phyloP scores from a whole-genome alignment of 2,329 filamentous ascomycete genomes.

The Claviceps purpurea region DNA sequence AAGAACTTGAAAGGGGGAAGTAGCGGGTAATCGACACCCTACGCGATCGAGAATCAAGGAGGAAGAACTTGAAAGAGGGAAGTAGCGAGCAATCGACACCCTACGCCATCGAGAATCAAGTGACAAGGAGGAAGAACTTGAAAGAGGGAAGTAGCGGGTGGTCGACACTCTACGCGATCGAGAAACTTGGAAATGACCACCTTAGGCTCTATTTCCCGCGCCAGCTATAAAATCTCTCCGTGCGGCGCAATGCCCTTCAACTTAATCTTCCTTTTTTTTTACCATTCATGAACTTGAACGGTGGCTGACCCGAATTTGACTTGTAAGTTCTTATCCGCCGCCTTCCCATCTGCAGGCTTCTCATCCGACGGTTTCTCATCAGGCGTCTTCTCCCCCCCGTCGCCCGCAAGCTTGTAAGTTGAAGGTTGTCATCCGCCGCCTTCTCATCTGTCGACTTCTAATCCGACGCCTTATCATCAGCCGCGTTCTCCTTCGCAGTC shows the following conservation, averaged over 20 bases:
- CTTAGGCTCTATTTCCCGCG: constrained; percentile 5
- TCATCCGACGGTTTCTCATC: neutral
- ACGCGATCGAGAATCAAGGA: too few relatives aligned
- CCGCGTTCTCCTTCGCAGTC: too few relatives aligned
- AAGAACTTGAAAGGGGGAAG: too few relatives aligned
- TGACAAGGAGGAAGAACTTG: too few relatives aligned
- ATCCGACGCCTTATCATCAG: neutral
- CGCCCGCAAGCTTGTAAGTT: constrained; percentile 7
- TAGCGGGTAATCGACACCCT: too few relatives aligned
- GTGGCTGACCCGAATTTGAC: neutral
- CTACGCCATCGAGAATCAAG: too few relatives aligned
- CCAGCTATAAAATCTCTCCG: neutral
- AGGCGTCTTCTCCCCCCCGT: neutral
- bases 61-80: too few relatives aligned
- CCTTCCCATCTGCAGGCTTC: neutral
- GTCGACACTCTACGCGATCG: too few relatives aligned
- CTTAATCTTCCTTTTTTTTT: neutral
- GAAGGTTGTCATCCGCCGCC: neutral
- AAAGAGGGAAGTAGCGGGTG: too few relatives aligned
- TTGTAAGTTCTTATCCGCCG: neutral
- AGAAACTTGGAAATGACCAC: constrained; percentile 1
- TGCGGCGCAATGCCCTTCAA: too few relatives aligned
- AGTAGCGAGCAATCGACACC: too few relatives aligned
- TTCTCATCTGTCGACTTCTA: neutral
- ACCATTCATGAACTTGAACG: neutral